These are phyloP conservation scores for Dactylellina haptotyla DNA, from an alignment of 2,329 filamentous ascomycete species.

Conservation along the genomic window DNA sequence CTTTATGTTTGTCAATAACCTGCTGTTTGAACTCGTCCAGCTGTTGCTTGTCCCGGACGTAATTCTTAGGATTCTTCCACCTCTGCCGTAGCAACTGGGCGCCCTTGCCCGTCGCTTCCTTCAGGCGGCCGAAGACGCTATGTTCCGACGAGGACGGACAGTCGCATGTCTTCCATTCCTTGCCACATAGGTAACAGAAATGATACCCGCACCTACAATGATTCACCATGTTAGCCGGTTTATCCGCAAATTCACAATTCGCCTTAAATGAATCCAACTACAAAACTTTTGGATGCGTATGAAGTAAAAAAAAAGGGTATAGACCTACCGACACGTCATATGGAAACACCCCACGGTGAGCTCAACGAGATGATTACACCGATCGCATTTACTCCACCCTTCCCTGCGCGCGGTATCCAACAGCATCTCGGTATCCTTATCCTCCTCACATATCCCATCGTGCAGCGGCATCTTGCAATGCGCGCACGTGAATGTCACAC, in stretches of 20 bases:
- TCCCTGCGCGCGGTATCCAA: slow-evolving; percentile 55
- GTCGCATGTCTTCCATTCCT: slow-evolving; percentile 41
- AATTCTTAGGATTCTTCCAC: slow-evolving; percentile 23
- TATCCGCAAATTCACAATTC: not conserved
- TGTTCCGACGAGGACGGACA: slow-evolving; percentile 45
- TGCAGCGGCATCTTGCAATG: slow-evolving; percentile 56
- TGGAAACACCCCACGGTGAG: slow-evolving; percentile 57
- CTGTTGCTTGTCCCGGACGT: slow-evolving; percentile 20
- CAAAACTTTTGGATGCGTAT: not conserved
- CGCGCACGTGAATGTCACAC: slow-evolving; percentile 54
- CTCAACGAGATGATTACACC: slow-evolving; percentile 57
- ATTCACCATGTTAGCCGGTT: slow-evolving; percentile 2
- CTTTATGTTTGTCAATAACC: slow-evolving; percentile 18
- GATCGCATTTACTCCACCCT: slow-evolving; percentile 58
- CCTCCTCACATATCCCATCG: slow-evolving; percentile 56
- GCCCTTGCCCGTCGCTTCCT: slow-evolving; percentile 35
- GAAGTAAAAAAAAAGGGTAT: not conserved
- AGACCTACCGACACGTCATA: slow-evolving; percentile 57
- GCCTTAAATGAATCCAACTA: not conserved
- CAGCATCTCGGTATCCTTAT: slow-evolving; percentile 55
- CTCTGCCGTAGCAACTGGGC: slow-evolving; percentile 26
- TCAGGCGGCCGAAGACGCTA: slow-evolving; percentile 40
- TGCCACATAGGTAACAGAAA: slow-evolving; percentile 49
- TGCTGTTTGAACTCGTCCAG: slow-evolving; percentile 31
- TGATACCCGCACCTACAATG: slow-evolving; percentile 37